phyloP scores from a whole-genome alignment of 305 asterid species.

The Galium porrigens region DNA sequence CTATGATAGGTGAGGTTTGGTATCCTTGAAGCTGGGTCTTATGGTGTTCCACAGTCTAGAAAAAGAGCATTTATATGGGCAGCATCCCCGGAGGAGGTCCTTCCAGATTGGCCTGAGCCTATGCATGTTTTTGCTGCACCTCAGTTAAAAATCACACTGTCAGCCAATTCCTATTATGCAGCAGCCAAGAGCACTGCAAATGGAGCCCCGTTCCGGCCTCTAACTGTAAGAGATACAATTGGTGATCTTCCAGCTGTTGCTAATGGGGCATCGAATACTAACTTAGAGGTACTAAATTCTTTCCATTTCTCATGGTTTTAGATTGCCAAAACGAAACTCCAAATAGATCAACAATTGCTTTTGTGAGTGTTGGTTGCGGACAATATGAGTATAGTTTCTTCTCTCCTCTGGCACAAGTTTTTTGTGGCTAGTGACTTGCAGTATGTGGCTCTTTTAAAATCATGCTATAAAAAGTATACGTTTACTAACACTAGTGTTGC shows the following conservation, averaged over 20 bases:
- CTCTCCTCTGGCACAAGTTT: background rate
- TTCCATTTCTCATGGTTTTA: slow-evolving; percentile 1
- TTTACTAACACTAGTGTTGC: background rate
- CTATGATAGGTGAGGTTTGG: slow-evolving; percentile 56
- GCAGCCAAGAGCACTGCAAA: slow-evolving; percentile 72
- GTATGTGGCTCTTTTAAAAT: background rate
- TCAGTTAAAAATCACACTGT: slow-evolving; percentile 51
- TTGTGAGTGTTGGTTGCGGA: background rate
- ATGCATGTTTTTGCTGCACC: slow-evolving; percentile 89
- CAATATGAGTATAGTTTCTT: background rate
- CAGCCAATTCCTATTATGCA: slow-evolving; percentile 43
- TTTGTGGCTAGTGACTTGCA: background rate
- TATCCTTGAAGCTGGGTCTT: slow-evolving; percentile 94
- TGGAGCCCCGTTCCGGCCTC: slow-evolving; percentile 88
- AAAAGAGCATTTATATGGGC: slow-evolving; percentile 99
- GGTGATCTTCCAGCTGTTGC: slow-evolving; percentile 83
- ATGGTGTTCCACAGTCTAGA: slow-evolving; percentile 90
- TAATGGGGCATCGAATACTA: slow-evolving; percentile 59
- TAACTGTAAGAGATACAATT: slow-evolving; percentile 88
- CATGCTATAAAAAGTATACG: background rate
- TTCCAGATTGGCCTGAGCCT: slow-evolving; percentile 99
- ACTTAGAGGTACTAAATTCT: slow-evolving; percentile 25
- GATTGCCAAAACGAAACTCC: background rate
- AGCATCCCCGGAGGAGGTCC: slow-evolving; percentile 76
- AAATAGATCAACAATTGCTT: background rate